Base-by-base conservation (phyloP, 345 rosid genomes). In the Eucalyptus sp. region DNA sequence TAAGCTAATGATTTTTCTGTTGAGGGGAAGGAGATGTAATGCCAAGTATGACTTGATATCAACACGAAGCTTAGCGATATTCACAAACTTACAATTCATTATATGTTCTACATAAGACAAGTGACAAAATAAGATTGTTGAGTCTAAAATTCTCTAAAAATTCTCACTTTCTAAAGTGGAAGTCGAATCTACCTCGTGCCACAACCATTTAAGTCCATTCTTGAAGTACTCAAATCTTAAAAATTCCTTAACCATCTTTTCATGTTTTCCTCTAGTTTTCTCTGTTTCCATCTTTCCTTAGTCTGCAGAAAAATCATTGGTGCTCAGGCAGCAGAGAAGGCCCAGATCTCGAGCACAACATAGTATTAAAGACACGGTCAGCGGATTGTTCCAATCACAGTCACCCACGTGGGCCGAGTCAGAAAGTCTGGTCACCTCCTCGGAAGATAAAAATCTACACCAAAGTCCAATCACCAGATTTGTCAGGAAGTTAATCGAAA, bases 401-500 rank as follows among this genome's bases (percentile, higher is more conserved):
- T 7, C 48, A 6, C 15, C 84, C 84, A 11, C 5, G 4, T 33
- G 7, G 18, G 10, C 7, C 13, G 7, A 0, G 46, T 1, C 24
- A 25, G 44, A 18, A 71, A 18, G 48, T 37, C 43, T 15, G 71
- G 31, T 58, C 68, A 56, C 87, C 50, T 48, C 31, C 66, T 86
- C 22, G 54, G 76, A n/a, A 64, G 76, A 64, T 56, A 87, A 62
- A 68, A 20, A 87, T n/a, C 37, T 29, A 49, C 85, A 68, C 14
- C 50, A 2, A 62, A 20, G 88, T 66, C n/a, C 85, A 48, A 87
- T 87, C 85, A 14, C 50, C n/a, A 50, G 88, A 87, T 87, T 51
- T 76, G 84, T 76, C 84, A 41, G 8, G 46, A 20, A 76, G 84
- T 76, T 76, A 41, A 76, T 22, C 27, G 29, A 76, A 64, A 43